Percentiles rank a stretch among this genome's conserved stretches.
Conservation (phyloP, 176 grass and related monocot species). For the Lolium perenne region DNA sequence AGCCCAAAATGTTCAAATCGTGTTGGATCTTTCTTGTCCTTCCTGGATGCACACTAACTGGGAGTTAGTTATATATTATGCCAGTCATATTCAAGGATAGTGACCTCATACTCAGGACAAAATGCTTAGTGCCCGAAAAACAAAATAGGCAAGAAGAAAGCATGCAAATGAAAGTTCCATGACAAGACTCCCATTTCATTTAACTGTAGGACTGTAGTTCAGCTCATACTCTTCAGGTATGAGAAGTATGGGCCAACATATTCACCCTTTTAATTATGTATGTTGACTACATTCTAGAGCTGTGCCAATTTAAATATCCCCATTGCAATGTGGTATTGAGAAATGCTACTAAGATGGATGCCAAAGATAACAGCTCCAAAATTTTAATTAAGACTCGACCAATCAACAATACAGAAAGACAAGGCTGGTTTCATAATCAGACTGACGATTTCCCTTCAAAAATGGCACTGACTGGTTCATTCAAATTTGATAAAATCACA, state of each 20-base stretch:
- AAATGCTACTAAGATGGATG: slow-evolving; percentile 26
- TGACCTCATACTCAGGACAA: slow-evolving; percentile 6
- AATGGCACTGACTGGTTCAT: slow-evolving; percentile 18
- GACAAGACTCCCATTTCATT: background rate
- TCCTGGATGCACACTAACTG: background rate
- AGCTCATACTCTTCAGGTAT: background rate
- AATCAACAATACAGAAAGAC: background rate
- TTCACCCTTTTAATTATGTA: background rate
- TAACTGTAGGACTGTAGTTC: background rate
- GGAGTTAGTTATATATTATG: background rate
- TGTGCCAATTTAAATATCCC: background rate
- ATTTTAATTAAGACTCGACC: background rate
- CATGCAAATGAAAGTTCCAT: background rate
- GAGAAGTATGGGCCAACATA: background rate
- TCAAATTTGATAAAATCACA: background rate
- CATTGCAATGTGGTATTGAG: background rate
- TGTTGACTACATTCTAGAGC: background rate
- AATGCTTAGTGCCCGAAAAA: background rate
- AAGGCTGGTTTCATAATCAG: background rate
- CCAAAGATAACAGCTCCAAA: background rate
- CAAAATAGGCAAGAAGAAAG: background rate
- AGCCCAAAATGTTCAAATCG: background rate
- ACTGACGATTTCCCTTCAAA: background rate
- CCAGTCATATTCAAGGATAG: background rate
- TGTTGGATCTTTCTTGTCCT: background rate